A percentile compares a stretch with the other conserved stretches of the same genome.
Evolutionary conservation across 352 stramenopile species (phyloP).

Genomic region (Pythium folliculosum): DNA sequence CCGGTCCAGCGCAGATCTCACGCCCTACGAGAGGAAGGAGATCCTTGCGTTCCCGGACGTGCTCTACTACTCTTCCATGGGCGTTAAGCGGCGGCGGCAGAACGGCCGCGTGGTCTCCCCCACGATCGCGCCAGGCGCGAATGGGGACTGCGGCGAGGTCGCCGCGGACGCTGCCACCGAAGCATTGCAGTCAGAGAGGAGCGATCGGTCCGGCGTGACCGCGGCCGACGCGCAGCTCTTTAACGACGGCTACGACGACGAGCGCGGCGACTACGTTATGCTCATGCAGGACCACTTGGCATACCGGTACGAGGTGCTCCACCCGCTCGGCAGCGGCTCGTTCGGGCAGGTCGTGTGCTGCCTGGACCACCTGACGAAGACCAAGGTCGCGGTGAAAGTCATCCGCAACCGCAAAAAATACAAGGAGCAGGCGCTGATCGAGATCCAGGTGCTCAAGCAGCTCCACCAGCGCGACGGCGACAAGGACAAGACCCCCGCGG

Average conservation of each 20-base stretch:
- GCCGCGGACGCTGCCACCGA: too few species aligned
- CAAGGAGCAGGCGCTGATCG: constrained; percentile 93
- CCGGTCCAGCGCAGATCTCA: constrained; percentile 38
- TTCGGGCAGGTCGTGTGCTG: constrained; percentile 99
- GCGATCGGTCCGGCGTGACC: too few species aligned
- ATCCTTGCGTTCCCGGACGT: constrained; percentile 53
- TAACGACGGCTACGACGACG: constrained; percentile 96
- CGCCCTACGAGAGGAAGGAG: constrained; percentile 48
- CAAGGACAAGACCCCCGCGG: neutral
- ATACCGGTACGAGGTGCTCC: constrained; percentile 94
- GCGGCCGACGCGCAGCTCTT: constrained; percentile 36
- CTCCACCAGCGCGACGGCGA: constrained; percentile 38
- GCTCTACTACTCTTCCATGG: constrained; percentile 34
- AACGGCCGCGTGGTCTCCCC: constrained; percentile 8
- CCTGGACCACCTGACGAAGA: constrained; percentile 77
- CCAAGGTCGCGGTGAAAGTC: constrained; percentile 96
- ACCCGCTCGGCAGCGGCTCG: constrained; percentile 95
- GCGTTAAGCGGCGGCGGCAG: constrained; percentile 20
- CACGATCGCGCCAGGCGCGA: neutral
- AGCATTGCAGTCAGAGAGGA: too few species aligned
- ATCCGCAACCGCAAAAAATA: constrained; percentile 98
- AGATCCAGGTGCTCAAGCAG: constrained; percentile 93
- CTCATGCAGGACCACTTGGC: constrained; percentile 92
- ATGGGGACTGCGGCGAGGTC: neutral
- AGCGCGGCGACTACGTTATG: constrained; percentile 97